Conservation (phyloP, 306 rosid genomes). For the Lithocarpus polystachyus region DNA sequence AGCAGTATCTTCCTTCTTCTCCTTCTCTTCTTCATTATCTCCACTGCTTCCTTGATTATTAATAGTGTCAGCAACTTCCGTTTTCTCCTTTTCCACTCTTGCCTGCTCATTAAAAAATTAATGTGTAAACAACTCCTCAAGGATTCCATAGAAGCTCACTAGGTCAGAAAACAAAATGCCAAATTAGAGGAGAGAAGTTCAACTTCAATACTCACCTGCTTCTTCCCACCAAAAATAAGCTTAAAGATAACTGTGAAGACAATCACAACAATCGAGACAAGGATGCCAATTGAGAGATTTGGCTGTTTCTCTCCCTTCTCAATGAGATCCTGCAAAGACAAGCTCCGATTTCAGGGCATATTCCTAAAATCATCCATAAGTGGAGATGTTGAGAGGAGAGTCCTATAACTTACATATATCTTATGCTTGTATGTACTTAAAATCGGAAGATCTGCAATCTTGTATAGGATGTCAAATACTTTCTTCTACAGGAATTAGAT, state of each 20-base stretch:
- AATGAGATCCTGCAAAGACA: constrained; percentile 62
- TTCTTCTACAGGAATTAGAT: constrained; percentile 57
- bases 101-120: constrained; percentile 31
- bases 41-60: constrained; percentile 29
- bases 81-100: constrained; percentile 35
- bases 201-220: constrained; percentile 42
- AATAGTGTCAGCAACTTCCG: constrained; percentile 37
- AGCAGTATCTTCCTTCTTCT: constrained; percentile 45
- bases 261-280: constrained; percentile 53
- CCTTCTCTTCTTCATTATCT: constrained; percentile 43
- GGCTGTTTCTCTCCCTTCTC: constrained; percentile 85
- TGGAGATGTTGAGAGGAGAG: not conserved
- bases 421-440: constrained; percentile 55
- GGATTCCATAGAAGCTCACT: not conserved
- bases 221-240: constrained; percentile 74
- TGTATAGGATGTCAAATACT: constrained; percentile 73
- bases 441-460: constrained; percentile 74
- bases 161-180: not conserved
- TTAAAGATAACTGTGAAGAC: constrained; percentile 48
- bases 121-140: not conserved
- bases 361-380: not conserved
- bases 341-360: constrained; percentile 9
- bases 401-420: constrained; percentile 45
- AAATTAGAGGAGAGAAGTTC: not conserved
- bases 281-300: constrained; percentile 71